Percentiles rank a stretch among this genome's conserved stretches.
phyloP scores from a whole-genome alignment of 768 basidiomycete species.

The Amanita pallidorosea region DNA sequence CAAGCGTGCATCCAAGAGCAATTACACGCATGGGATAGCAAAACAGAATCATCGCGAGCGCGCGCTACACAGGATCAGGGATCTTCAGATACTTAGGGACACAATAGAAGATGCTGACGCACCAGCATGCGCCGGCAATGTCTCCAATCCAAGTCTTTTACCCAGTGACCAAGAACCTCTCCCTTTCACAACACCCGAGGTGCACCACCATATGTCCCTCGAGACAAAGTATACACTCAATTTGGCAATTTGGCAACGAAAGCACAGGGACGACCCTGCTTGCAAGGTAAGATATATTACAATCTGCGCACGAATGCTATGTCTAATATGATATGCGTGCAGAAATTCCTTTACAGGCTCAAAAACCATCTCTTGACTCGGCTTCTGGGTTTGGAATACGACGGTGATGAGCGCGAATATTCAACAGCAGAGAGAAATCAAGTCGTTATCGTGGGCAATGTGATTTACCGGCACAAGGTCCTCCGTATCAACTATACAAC shows the following conservation, averaged over 20 bases:
- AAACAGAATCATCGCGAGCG: no score
- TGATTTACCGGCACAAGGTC: conserved; percentile 16
- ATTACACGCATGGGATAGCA: no score
- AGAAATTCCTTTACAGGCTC: conserved; percentile 14
- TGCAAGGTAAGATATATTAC: conserved; percentile 5
- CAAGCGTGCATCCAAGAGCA: no score
- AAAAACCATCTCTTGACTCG: conserved; percentile 16
- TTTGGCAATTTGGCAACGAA: neutral
- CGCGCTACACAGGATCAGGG: no score
- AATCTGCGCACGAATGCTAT: conserved; percentile 4
- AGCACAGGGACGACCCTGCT: neutral
- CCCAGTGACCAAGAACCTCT: neutral
- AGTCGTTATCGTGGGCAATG: conserved; percentile 13
- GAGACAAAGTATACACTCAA: neutral
- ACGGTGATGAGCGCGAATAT: conserved; percentile 9
- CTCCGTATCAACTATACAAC: conserved; percentile 23
- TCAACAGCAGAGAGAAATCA: conserved; percentile 10
- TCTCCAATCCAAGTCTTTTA: no score
- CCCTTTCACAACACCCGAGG: conserved; percentile 7
- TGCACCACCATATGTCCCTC: no score
- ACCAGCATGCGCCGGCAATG: no score
- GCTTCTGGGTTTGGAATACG: conserved; percentile 3
- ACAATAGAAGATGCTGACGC: no score
- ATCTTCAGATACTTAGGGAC: no score
- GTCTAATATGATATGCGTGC: neutral